Conservation (phyloP, 2,329 filamentous ascomycete species). For the Aspergillus fischeri region DNA sequence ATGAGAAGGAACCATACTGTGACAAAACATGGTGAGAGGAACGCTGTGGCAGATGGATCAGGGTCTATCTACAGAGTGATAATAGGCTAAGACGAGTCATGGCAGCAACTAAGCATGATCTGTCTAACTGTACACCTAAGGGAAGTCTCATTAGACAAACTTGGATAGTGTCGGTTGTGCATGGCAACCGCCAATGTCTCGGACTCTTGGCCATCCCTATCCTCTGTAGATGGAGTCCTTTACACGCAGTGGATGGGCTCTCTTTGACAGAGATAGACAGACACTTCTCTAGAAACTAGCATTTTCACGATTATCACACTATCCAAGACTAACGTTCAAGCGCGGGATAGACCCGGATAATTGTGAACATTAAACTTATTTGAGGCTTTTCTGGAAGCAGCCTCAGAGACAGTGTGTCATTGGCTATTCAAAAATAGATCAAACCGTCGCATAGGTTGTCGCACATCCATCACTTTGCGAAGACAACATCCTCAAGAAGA, state of each 20-base stretch:
- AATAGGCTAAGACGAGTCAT: background rate
- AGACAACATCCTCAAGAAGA: background rate
- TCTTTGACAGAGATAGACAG: background rate
- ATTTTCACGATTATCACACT: background rate
- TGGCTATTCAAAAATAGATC: background rate
- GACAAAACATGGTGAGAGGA: background rate
- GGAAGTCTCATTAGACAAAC: background rate
- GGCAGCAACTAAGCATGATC: no score
- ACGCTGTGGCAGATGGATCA: background rate
- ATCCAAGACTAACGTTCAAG: no score
- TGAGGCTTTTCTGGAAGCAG: background rate
- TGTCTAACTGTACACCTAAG: no score
- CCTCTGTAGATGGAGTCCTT: background rate
- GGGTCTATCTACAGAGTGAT: background rate
- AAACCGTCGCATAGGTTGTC: background rate
- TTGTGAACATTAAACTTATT: background rate
- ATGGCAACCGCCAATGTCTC: background rate
- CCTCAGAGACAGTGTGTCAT: background rate
- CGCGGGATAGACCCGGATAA: background rate
- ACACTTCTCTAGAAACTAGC: background rate
- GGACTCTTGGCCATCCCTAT: background rate
- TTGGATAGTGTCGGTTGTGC: background rate
- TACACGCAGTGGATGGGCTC: background rate
- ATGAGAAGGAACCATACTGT: background rate
- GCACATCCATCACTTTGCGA: background rate